phyloP scores from a whole-genome alignment of 371 early-diverging fungal species.

The Mycotypha africana region DNA sequence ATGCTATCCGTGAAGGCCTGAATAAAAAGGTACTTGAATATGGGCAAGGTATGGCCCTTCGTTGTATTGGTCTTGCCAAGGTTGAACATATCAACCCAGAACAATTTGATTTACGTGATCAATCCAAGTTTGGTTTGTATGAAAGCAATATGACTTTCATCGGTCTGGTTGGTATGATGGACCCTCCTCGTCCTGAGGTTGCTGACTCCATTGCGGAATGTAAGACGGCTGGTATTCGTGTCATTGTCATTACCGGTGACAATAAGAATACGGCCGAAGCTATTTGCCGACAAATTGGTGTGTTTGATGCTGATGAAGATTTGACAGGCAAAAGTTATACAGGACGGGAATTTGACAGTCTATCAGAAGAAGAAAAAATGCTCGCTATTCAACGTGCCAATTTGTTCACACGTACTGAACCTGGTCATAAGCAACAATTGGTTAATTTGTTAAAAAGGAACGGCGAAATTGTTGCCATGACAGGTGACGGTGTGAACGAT shows the following conservation, averaged over 20 bases:
- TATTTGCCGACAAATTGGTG: conserved; percentile 91
- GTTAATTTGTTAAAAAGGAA: conserved; percentile 83
- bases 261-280: conserved; percentile 93
- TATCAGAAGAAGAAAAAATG: conserved; percentile 66
- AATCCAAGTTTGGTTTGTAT: conserved; percentile 57
- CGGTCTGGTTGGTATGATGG: conserved; percentile 93
- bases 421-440: conserved; percentile 90
- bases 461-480: conserved; percentile 97
- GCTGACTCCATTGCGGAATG: conserved; percentile 71
- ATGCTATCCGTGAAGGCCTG: conserved; percentile 57
- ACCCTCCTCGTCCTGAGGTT: conserved; percentile 97
- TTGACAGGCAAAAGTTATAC: conserved; percentile 78
- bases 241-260: conserved; percentile 99
- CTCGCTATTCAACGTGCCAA: conserved; percentile 70
- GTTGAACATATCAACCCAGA: conserved; percentile 57
- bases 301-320: conserved; percentile 72
- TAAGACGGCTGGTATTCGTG: conserved; percentile 90
- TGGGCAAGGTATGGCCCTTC: conserved; percentile 73
- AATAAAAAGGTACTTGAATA: conserved; percentile 69
- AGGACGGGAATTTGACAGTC: conserved; percentile 91
- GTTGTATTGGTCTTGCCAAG: conserved; percentile 87
- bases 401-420: conserved; percentile 93
- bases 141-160: conserved; percentile 88
- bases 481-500: conserved; percentile 99
- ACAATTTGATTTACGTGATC: conserved; percentile 55